Evolutionary conservation across 2,329 filamentous ascomycete genomes (phyloP), one percentile per base, ranked within the genome.

Genomic region (Decorospora gaudefroyi): DNA sequence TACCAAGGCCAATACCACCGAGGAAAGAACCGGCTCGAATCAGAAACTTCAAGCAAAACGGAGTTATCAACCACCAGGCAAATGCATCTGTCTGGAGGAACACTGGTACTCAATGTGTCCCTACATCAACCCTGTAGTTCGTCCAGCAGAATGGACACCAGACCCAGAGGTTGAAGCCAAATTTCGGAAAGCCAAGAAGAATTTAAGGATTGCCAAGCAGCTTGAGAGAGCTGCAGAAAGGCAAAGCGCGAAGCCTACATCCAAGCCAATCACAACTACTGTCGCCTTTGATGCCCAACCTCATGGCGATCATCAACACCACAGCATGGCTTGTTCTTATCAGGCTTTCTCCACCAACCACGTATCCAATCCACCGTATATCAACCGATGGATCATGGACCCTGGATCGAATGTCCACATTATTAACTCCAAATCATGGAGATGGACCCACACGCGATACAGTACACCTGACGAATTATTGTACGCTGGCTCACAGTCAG

Each of bases 301-400:
- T 23, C 21, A 23, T 23, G 21, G 21, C 21, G 10, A 34, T 22
- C 10, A 11, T 23, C 18, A 34, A 25, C 32, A 7, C 13, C 17
- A 34, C 11, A 34, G 17, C 17, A 23, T 22, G 21, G 34, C 34
- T 27, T 22, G 29, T 18, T 25, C 21, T 5, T 25, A 5, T 15
- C 11, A 22, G 23, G 32, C 32, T 13, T 34, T 34, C 32, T 22
- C 18, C 12, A n/a, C 17, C 17, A 25, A 22, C 23, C 32, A 22
- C 23, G 15, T 25, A 15, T 7, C 15, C 6, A 26, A 23, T 9
- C 26, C 38, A 31, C 29, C 28, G 16, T 13, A 18, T 15, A 31
- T 31, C n/a, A 43, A 43, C 32, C 13, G 40, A 23, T 43, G 40
- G 40, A 43, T 43, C 25, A 33, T 43, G n/a, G 40, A 43, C 17